A percentile compares a stretch with the other conserved stretches of the same genome.
These are phyloP conservation scores for Sclerotinia trifoliorum DNA, from an alignment of 2,329 filamentous ascomycete species.

Conservation along the genomic window DNA sequence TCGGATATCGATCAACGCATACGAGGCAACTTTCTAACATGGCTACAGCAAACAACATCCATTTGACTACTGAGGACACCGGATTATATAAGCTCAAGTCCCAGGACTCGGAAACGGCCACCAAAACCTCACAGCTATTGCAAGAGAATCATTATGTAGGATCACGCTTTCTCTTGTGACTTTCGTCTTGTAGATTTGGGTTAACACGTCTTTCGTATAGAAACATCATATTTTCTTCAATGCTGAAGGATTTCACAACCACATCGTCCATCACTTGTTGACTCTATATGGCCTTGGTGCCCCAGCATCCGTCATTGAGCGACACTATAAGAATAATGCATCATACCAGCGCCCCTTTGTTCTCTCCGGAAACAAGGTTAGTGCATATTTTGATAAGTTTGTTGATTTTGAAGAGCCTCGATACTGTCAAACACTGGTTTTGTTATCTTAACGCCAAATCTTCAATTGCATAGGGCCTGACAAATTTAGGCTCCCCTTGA, in stretches of 20 bases:
- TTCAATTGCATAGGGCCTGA: conserved; percentile 38
- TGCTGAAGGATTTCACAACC: conserved; percentile 72
- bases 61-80: conserved; percentile 49
- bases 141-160: conserved; percentile 68
- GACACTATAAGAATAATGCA: conserved; percentile 63
- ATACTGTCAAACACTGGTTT: neutral
- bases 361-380: conserved; percentile 44
- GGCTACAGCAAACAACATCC: conserved; percentile 44
- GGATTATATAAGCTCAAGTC: conserved; percentile 49
- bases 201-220: conserved; percentile 43
- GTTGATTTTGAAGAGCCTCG: neutral
- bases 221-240: conserved; percentile 82
- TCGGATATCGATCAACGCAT: neutral
- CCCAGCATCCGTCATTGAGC: conserved; percentile 55
- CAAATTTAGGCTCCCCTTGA: conserved; percentile 44
- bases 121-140: conserved; percentile 63
- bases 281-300: conserved; percentile 76
- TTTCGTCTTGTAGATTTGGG: neutral
- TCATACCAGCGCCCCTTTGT: conserved; percentile 62
- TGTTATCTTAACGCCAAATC: neutral
- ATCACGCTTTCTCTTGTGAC: neutral
- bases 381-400: neutral
- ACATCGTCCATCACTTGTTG: conserved; percentile 76
- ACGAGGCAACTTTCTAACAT: conserved; percentile 23
- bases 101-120: conserved; percentile 59